Conservation (phyloP, 768 basidiomycete genomes). For the Lactifluus pinguis region DNA sequence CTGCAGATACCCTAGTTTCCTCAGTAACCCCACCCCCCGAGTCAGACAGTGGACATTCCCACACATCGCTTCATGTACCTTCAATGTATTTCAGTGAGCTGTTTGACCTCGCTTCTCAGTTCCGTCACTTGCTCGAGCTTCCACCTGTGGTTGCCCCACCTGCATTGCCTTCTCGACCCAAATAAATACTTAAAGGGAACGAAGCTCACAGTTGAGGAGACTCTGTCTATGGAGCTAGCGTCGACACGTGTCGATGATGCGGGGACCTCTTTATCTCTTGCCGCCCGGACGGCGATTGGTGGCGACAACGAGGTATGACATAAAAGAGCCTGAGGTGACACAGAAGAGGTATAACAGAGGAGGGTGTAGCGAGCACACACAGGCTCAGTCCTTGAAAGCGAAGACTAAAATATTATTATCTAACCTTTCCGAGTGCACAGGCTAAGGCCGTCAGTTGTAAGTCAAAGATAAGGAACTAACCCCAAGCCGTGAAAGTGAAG, state of each 20-base stretch:
- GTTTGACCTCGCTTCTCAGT: conserved; percentile 19
- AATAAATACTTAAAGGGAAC: neutral
- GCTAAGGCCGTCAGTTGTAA: no score
- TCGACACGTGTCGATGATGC: conserved; percentile 8
- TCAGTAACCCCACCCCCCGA: neutral
- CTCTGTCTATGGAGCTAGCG: conserved; percentile 10
- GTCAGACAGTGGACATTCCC: neutral
- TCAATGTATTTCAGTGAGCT: conserved; percentile 18
- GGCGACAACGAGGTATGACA: no score
- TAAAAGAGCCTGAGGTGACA: no score
- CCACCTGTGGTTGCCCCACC: conserved; percentile 11
- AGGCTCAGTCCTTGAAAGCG: no score
- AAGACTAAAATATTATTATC: no score
- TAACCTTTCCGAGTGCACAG: no score
- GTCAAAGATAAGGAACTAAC: no score
- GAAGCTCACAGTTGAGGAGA: neutral
- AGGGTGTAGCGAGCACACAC: no score
- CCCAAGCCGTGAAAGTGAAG: no score
- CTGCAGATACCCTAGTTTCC: neutral
- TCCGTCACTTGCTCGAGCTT: conserved; percentile 19
- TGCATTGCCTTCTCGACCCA: neutral
- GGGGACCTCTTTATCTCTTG: conserved; percentile 4
- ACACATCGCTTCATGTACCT: conserved; percentile 14
- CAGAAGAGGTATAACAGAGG: no score
- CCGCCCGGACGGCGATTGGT: no score